Evolutionary conservation across 163 green algal species (phyloP), one percentile per base, ranked within the genome.

Genomic region (Botryococcus braunii): DNA sequence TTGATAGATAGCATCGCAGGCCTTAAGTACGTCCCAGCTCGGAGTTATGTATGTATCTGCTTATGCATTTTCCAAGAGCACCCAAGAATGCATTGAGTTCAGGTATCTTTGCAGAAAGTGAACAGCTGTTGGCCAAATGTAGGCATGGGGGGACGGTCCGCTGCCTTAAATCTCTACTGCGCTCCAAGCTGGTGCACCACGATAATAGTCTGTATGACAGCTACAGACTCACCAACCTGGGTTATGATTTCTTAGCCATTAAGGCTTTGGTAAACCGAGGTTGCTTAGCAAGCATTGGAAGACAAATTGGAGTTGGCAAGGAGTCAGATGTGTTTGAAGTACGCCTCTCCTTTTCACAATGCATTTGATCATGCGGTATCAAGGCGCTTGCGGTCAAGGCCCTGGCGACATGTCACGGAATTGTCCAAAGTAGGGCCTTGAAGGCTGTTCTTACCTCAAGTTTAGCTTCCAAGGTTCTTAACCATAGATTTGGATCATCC

Each of bases 211-310:
- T 91, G 48, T 97, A 97, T 76, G 92, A 97, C 39, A 92, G 91
- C 1, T 98, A 95, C 77, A 83, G 73, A 35, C 58, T 79, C 48
- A 99, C 95, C 2, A 85, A 87, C 41, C 79, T 97, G 74, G 95
- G 95, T 9, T 99, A 99, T 66, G 95, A 99, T 77, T 99, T 91
- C 74, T 79, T 99, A 21, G 95, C 95, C 21, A 91, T 99, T 64
- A 87, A 92, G 25, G 80, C 89, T 5, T 79, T 99, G 25, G 75
- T 89, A 23, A 82, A 82, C 5, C 77, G 90, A 0, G 93, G 93
- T 4, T 67, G 81, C 36, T 94, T 99, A 55, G 65, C 66, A 2
- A 84, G 79, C 23, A 84, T 99, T 17, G 95, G 95, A 31, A 77
- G 89, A 6, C 87, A 85, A 48, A 97, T 99, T 41, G 95, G 95